Base-by-base conservation (phyloP, 192 early-diverging fungal genomes). In the Umbelopsis vinacea region DNA sequence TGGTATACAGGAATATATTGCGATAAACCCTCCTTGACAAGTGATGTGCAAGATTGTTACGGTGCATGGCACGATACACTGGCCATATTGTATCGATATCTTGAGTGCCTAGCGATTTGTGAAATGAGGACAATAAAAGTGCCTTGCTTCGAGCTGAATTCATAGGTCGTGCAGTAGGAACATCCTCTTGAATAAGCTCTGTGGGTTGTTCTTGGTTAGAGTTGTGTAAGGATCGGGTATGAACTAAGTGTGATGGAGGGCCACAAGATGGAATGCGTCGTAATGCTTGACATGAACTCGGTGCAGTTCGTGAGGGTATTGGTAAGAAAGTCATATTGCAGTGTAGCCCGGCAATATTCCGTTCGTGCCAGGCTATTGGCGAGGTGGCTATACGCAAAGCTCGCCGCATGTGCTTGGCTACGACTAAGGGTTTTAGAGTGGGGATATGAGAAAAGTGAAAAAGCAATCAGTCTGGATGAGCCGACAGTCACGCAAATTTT, bases 81-180 rank as follows among this genome's bases (percentile, higher is more conserved):
- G 79, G 74, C 79, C 79, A 80, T 21, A 80, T 68, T 11, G 7
- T 47, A 38, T 75, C 74, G 6, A 80, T 71, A 54, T 80, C 71
- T 46, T 80, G 73, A 0, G 79, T 75, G n/a, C 60, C 55, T 17
- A 80, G 46, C 12, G 66, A 53, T 55, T 63, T 50, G 47, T 80
- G 67, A 23, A 80, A 80, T 46, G 68, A 37, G 3, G 74, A 75
- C 19, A 75, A 50, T 40, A 70, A 40, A 5, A 63, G 3, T 63
- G 57, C 57, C 57, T 63, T 63, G 33, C 57, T 63, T 63, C 57
- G 26, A 37, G 15, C 37, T 17, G 57, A 19, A 37, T 29, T 37
- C 10, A 63, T 19, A 22, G 57, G 23, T 26, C n/a, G 4, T 33
- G 26, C 17, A 37, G 33, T 10, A 6, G 4, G 4, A 2, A 7